Base-by-base conservation (phyloP, 768 basidiomycete species). In the Termitomyces sp. region DNA sequence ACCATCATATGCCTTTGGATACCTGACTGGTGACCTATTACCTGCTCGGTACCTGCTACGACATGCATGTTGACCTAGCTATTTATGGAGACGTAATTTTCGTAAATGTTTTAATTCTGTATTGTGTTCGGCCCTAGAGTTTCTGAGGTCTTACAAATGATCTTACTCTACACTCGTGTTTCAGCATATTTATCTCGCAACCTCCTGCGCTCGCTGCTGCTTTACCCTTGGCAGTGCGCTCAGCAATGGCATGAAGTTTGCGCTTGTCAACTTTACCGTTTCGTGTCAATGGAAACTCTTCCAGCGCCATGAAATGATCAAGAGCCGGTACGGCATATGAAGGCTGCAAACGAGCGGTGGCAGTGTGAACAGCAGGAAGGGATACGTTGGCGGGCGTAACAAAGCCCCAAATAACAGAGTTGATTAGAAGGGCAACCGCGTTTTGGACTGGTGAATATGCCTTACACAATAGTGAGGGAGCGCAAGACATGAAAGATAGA, bases 251-350 rank as follows among this genome's bases (percentile, higher is more conserved):
- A 29, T 59, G 58, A 22, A 82, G 68, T 31, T 70, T 77, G 43
- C 74, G 68, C 64, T 79, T 78, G 67, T 83, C 80, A 24, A 76
- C 76, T 65, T 83, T 83, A n/a, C 75, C 77, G 58, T 82, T 82
- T 13, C 80, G 59, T 22, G 84, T 86, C 62, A 78, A 76, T 10
- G 83, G 82, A 62, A 85, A 79, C 43, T 72, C 69, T 20, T 72
- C 72, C 53, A 84, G 68, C 2, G 71, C 65, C 34, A 80, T 39
- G 57, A 76, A 75, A 32, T 73, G 73, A 5, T 76, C 73, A 4
- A 82, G 83, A n/a, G 76, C 73, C 6, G 84, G 83, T 8, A 84
- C 79, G 10, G 82, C 84, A 63, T 85, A 85, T 65, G 83, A 81
- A 5, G 84, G 82, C 61, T 81, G 81, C 1, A 80, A 70, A 36